Base-by-base conservation (phyloP, 768 basidiomycete species). In the Pulveroboletus ravenelii region DNA sequence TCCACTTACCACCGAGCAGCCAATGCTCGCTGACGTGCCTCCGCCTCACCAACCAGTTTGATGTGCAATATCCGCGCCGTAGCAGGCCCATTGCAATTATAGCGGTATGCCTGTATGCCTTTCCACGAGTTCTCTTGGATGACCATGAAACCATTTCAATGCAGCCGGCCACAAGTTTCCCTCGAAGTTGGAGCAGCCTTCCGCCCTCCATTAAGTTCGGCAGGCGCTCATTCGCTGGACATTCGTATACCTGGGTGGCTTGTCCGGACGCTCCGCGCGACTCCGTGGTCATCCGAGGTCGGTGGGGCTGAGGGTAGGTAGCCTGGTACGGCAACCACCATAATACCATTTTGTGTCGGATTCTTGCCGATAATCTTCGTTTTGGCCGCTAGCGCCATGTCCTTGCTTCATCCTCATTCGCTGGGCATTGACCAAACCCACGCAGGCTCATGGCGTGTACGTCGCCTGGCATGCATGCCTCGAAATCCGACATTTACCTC, bases 1-100 rank as follows among this genome's bases (percentile, higher is more conserved):
- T 49, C 59, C 61, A 59, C 60, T 50, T 20, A 41, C 15, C 20
- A 1, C 60, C 62, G 62, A 63, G 36, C 49, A 62, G 38, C 60
- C 60, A 55, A 53, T 54, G 20, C 48, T 55, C 50, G 35, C 46
- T 41, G 40, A 55, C 42, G 50, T 41, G 37, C 48, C 27, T 37
- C 48, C 46, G 45, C 50, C 46, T 41, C 50, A 31, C 47, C 45
- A 29, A 51, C 40, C 48, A 25, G 44, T 48, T 50, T 60, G 37
- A 57, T 56, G 62, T 37, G 46, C 62, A 64, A 62, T 64, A 47
- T 62, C 62, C 61, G 59, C 62, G 41, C 62, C 61, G 52, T 62
- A 61, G 53, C 51, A 47, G 38, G 51, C 47, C 51, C 60, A 48
- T 48, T 52, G 52, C 59, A 42, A 10, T 27, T 14, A 35, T 40